Evolutionary conservation across 2,329 filamentous ascomycete species (phyloP).

Genomic region (Colletotrichum echinochloae): DNA sequence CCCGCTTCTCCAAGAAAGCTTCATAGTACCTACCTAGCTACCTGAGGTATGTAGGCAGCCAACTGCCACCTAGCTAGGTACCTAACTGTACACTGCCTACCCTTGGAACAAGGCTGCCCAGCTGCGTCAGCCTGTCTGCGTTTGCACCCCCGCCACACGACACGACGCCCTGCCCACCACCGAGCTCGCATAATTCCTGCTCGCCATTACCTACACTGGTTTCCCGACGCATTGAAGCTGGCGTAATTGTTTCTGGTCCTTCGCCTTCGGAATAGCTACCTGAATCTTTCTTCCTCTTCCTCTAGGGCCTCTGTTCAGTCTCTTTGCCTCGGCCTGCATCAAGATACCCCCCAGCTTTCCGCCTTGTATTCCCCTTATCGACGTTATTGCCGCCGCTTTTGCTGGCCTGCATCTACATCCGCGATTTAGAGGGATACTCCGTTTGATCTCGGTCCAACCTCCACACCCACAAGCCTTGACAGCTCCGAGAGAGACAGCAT

Average conservation of each 20-base stretch:
- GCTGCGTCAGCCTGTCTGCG: slow-evolving; percentile 38
- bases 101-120: slow-evolving; percentile 20
- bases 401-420: neutral
- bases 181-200: slow-evolving; percentile 23
- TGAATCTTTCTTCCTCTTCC: neutral
- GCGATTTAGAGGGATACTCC: slow-evolving; percentile 1
- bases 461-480: neutral
- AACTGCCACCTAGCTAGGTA: no score
- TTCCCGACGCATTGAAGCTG: slow-evolving; percentile 30
- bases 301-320: neutral
- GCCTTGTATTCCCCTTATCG: neutral
- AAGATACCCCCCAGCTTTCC: slow-evolving; percentile 28
- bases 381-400: neutral
- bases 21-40: no score
- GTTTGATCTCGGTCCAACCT: neutral
- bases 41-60: no score
- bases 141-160: slow-evolving; percentile 30
- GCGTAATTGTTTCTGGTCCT: slow-evolving; percentile 23
- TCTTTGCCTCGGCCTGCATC: slow-evolving; percentile 8
- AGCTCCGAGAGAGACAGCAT: neutral
- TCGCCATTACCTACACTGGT: slow-evolving; percentile 9
- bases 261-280: slow-evolving; percentile 11
- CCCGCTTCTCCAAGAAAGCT: neutral
- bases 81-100: neutral
- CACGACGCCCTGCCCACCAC: slow-evolving; percentile 20